Conservation (phyloP, 106 monocot genomes). For the Phalaenopsis aphrodite region DNA sequence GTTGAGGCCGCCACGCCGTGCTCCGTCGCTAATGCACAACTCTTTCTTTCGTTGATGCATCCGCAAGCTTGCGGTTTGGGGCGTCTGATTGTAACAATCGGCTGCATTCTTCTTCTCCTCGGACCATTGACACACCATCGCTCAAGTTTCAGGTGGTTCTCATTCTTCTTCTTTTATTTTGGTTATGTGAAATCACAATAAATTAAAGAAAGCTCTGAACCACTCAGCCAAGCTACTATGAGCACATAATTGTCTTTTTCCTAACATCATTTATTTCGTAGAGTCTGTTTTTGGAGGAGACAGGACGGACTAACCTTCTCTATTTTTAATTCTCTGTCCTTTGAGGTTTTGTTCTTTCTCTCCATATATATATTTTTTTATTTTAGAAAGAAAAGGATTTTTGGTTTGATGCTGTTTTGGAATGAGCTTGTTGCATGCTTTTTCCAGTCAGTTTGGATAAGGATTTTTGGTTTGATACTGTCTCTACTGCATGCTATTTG, state of each 20-base stretch:
- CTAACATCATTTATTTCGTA: not conserved
- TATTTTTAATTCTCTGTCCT: not conserved
- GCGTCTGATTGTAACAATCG: not conserved
- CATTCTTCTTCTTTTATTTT: not conserved
- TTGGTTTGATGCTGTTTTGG: no score
- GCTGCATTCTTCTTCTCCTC: not conserved
- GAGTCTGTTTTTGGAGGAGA: not conserved
- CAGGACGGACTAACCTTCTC: not conserved
- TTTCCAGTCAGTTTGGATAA: no score
- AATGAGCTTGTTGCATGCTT: no score
- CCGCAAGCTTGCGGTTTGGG: not conserved
- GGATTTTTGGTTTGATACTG: no score
- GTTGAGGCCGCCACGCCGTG: not conserved
- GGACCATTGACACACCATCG: not conserved
- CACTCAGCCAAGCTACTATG: not conserved
- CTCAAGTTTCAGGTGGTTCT: not conserved
- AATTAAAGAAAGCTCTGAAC: not conserved
- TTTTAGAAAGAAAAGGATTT: no score
- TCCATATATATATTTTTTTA: no score
- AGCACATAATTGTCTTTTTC: not conserved
- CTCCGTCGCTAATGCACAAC: not conserved
- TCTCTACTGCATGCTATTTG: no score
- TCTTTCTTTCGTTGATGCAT: not conserved
- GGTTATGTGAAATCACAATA: not conserved
- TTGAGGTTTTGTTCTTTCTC: not conserved